Percentiles rank a stretch among this genome's conserved stretches.
phyloP scores from a whole-genome alignment of 2,329 filamentous ascomycete genomes.

The Lachnum nothofagi region DNA sequence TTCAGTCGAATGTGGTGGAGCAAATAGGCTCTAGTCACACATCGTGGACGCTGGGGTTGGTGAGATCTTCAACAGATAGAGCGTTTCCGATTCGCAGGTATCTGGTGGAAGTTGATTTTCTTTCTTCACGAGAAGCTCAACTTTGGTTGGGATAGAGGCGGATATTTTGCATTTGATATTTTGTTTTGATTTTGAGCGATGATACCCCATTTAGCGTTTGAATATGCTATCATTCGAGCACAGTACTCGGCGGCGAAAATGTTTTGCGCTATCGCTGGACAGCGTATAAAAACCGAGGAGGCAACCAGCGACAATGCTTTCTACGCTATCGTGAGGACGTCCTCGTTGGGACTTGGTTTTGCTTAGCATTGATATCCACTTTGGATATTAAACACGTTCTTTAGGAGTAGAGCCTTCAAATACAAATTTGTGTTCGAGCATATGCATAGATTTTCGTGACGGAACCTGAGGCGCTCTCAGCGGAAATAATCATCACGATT shows the following conservation, averaged over 20 bases:
- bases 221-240: constrained; percentile 46
- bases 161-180: constrained; percentile 11
- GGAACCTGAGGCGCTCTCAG: not conserved
- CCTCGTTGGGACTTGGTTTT: constrained; percentile 30
- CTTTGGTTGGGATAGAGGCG: constrained; percentile 12
- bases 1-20: constrained; percentile 40
- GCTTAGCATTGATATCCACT: not conserved
- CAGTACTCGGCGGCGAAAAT: constrained; percentile 40
- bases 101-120: constrained; percentile 6
- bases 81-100: not conserved
- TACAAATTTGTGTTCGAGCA: not conserved
- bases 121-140: constrained; percentile 18
- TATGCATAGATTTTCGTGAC: not conserved
- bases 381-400: not conserved
- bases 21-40: constrained; percentile 15
- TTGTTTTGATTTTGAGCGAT: constrained; percentile 36
- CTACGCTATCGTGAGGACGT: constrained; percentile 44
- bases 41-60: not conserved
- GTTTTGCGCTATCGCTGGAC: constrained; percentile 45
- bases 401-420: not conserved
- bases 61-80: constrained; percentile 25
- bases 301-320: constrained; percentile 46
- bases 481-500: no score
- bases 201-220: constrained; percentile 53
- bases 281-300: constrained; percentile 43